These are phyloP conservation scores for Vinca minor DNA, from an alignment of 257 asterid species.

Conservation along the genomic window DNA sequence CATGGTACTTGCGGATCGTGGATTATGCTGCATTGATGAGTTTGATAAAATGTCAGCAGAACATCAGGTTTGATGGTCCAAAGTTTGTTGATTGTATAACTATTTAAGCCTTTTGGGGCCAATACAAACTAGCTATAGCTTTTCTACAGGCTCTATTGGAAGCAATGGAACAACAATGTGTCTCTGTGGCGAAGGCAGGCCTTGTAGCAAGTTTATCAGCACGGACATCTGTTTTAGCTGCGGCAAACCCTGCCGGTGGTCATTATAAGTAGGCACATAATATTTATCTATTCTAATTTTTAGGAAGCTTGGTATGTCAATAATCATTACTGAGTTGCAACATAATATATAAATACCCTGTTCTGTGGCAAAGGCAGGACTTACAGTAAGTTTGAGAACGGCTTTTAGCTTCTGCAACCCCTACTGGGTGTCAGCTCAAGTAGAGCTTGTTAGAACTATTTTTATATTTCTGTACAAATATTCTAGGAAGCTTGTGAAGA, in stretches of 20 bases:
- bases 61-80: slow-evolving; percentile 62
- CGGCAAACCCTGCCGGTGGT: slow-evolving; percentile 98
- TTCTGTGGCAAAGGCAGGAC: slow-evolving; percentile 97
- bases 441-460: background rate
- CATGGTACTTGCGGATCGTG: slow-evolving; percentile 98
- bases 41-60: slow-evolving; percentile 96
- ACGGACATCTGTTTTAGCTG: slow-evolving; percentile 92
- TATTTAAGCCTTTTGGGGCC: slow-evolving; percentile 16
- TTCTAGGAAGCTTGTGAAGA: background rate
- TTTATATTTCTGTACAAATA: background rate
- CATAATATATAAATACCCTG: slow-evolving; percentile 1
- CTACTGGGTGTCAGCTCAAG: slow-evolving; percentile 43
- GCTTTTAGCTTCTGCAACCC: slow-evolving; percentile 94
- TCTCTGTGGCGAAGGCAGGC: slow-evolving; percentile 99
- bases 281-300: background rate
- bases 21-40: slow-evolving; percentile 95
- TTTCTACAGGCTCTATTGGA: slow-evolving; percentile 70
- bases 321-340: background rate
- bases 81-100: slow-evolving; percentile 9
- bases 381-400: slow-evolving; percentile 95
- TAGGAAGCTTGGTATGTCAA: background rate
- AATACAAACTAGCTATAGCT: slow-evolving; percentile 22
- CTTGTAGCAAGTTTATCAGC: slow-evolving; percentile 98
- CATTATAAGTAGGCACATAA: slow-evolving; percentile 60
- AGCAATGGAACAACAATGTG: slow-evolving; percentile 99